Evolutionary conservation across 148 eudicot species (phyloP), one percentile per base, ranked within the genome.

Genomic region (Silene latifolia): DNA sequence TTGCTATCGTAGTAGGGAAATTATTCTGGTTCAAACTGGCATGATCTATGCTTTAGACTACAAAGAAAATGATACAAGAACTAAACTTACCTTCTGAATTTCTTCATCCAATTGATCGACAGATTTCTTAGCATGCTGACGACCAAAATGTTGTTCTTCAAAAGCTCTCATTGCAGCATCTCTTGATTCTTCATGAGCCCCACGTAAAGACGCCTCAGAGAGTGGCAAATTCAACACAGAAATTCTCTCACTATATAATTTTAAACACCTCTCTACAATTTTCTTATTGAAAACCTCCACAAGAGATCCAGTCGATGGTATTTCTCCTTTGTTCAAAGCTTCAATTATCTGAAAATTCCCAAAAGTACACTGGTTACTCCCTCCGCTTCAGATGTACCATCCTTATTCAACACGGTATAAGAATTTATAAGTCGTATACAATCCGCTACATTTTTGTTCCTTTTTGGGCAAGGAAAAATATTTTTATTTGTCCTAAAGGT

Each of bases 311-410:
- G 99, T 89, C 15, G 99, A 86, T 53, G 99, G 99, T 72, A 95
- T 95, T 81, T 95, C 99, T 77, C 99, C 99, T 86, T 95, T 92
- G 76, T 95, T 95, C 82, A 95, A 83, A 79, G 99, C 99, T 78
- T 92, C 99, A 78, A 95, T 89, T 69, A 95, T 95, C 99, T 95
- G 85, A 76, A 76, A 85, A 47, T 18, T 51, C 78, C 42, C 17
- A 70, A 77, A 82, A 46, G 44, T 12, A 29, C 23, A 63, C 17
- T 7, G 42, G 7, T 10, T 24, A 39, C 44, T 39, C 44, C 44
- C 0, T 7, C 8, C 8, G 9, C 9, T 39, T 39, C 44, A 39
- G 44, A 39, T 39, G 44, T 39, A 39, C 1, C 9, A 39, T 39
- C 44, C 44, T 6, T 39, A 39, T 39, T 39, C 44, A 7, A 39